Percentiles rank a stretch among this genome's conserved stretches.
phyloP scores from a whole-genome alignment of 495 filamentous ascomycete genomes.

The Aspergillus homomorphus region DNA sequence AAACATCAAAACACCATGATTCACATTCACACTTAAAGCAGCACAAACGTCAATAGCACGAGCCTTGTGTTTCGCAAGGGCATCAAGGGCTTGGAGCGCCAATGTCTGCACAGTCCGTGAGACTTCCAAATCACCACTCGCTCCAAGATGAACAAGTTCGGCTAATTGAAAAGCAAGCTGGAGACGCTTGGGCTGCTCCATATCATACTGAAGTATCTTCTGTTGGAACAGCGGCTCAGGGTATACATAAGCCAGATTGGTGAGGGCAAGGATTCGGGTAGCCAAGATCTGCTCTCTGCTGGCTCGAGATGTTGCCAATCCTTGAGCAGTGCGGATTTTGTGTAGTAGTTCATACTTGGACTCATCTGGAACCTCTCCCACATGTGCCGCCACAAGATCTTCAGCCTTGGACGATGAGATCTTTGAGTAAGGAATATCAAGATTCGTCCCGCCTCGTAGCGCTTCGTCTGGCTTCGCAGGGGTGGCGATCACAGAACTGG shows the following conservation, averaged over 20 bases:
- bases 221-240: constrained; percentile 74
- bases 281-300: constrained; percentile 73
- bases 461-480: constrained; percentile 36
- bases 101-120: constrained; percentile 79
- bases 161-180: constrained; percentile 90
- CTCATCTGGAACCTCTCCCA: constrained; percentile 66
- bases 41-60: constrained; percentile 78
- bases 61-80: constrained; percentile 70
- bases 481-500: constrained; percentile 25
- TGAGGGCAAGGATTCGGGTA: constrained; percentile 80
- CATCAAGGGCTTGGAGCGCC: constrained; percentile 75
- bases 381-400: constrained; percentile 60
- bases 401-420: constrained; percentile 61
- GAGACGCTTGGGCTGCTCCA: constrained; percentile 83
- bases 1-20: constrained; percentile 94
- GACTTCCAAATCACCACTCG: constrained; percentile 61
- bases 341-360: constrained; percentile 83
- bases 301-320: constrained; percentile 60
- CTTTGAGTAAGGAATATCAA: constrained; percentile 67
- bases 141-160: constrained; percentile 76
- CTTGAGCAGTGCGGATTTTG: constrained; percentile 75
- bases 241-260: constrained; percentile 88
- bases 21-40: constrained; percentile 87
- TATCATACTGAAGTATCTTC: constrained; percentile 81
- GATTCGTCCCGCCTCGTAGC: constrained; percentile 52